phyloP scores from a whole-genome alignment of 2,329 filamentous ascomycete species.

The Onygenales sp. region DNA sequence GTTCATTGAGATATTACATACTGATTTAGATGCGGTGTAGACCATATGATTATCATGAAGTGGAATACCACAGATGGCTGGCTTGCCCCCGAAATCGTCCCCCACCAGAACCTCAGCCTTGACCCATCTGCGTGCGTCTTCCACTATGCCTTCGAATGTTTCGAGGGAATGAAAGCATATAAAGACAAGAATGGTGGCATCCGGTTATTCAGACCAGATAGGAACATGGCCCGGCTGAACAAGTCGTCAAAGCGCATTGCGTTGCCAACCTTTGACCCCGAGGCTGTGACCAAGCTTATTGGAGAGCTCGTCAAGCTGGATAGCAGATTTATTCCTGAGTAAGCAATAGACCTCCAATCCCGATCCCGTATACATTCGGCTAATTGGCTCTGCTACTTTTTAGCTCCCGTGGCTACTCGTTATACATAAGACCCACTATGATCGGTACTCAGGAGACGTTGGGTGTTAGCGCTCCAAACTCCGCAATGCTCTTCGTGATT shows the following conservation, averaged over 20 bases:
- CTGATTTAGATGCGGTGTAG: slow-evolving; percentile 37
- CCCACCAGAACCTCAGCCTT: slow-evolving; percentile 94
- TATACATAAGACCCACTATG: slow-evolving; percentile 93
- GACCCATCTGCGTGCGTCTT: slow-evolving; percentile 95
- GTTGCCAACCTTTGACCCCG: slow-evolving; percentile 71
- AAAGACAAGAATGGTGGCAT: slow-evolving; percentile 71
- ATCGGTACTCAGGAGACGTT: slow-evolving; percentile 95
- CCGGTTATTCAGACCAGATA: slow-evolving; percentile 85
- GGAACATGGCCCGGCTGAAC: slow-evolving; percentile 94
- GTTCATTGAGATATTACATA: background rate
- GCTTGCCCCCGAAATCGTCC: slow-evolving; percentile 71
- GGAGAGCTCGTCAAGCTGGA: slow-evolving; percentile 71
- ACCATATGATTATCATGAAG: slow-evolving; percentile 94
- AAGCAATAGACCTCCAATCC: slow-evolving; percentile 23
- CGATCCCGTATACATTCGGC: background rate
- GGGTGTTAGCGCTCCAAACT: slow-evolving; percentile 84
- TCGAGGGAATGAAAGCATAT: slow-evolving; percentile 99
- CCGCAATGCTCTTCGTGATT: slow-evolving; percentile 87
- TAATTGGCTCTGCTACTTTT: slow-evolving; percentile 10
- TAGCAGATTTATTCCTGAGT: slow-evolving; percentile 77
- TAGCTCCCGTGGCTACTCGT: slow-evolving; percentile 68
- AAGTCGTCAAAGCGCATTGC: slow-evolving; percentile 86
- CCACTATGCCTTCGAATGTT: slow-evolving; percentile 96
- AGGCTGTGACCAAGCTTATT: slow-evolving; percentile 71
- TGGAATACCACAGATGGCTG: slow-evolving; percentile 83